Percentiles rank a stretch among this genome's conserved stretches.
phyloP scores from a whole-genome alignment of 805 yeast genomes.

The Candida germanica region DNA sequence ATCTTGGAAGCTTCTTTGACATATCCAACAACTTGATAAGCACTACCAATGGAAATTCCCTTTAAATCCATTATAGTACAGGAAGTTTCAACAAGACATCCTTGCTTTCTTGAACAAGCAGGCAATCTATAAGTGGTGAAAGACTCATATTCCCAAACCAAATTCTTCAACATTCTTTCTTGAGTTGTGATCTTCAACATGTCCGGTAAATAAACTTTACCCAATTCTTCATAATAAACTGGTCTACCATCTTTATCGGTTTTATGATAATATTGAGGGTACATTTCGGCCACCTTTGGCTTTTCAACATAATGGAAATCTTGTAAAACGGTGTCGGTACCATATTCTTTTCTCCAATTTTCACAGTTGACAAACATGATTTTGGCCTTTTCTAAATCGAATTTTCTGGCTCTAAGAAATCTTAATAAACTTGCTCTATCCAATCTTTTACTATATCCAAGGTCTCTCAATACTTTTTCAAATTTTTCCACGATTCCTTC shows the following conservation, averaged over 20 bases:
- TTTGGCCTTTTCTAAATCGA: conserved; percentile 74
- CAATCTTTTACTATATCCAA: conserved; percentile 71
- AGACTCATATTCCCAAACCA: conserved; percentile 97
- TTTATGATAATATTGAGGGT: conserved; percentile 97
- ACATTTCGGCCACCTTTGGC: conserved; percentile 79
- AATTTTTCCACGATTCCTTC: conserved; percentile 55
- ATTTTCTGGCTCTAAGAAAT: conserved; percentile 93
- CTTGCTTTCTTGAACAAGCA: conserved; percentile 85
- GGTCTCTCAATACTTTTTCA: conserved; percentile 52
- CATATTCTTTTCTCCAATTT: conserved; percentile 85
- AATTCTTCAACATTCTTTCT: conserved; percentile 92
- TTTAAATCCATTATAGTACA: conserved; percentile 95
- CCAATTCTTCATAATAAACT: conserved; percentile 89
- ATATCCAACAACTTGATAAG: conserved; percentile 80
- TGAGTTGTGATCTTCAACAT: conserved; percentile 92
- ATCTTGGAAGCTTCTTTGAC: conserved; percentile 90
- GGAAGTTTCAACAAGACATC: conserved; percentile 83
- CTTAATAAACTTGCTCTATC: conserved; percentile 85
- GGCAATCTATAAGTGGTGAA: conserved; percentile 83
- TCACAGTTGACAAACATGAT: conserved; percentile 86
- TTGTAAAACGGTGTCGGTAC: conserved; percentile 78
- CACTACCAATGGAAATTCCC: conserved; percentile 84
- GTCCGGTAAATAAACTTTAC: conserved; percentile 82
- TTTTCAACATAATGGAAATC: conserved; percentile 95
- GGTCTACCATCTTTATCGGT: conserved; percentile 98